Evolutionary conservation across 129 eudicot genomes (phyloP), one percentile per base, ranked within the genome.

Genomic region (Pseudognaphalium luteoalbum): DNA sequence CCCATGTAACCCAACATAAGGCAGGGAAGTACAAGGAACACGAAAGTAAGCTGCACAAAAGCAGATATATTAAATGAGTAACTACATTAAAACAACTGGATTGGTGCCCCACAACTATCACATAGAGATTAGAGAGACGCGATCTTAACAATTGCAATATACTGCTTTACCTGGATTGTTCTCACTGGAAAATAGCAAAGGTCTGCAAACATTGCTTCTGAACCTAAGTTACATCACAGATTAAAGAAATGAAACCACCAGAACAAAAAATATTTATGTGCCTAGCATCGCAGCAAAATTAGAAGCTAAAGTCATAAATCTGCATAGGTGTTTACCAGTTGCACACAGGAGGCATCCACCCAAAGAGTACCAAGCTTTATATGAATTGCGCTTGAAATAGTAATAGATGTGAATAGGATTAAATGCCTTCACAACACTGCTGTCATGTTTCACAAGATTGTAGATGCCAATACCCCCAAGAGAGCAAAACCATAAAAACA

Each of bases 131-230:
- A 69, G 25, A 57, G 75, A 47, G 61, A 41, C 64, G 37, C 32
- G 54, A 28, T 76, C 47, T 58, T 22, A 54, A 35, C 9, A 66
- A 1, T 76, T 76, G 68, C 68, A 67, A 54, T 12, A 68, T 52
- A 54, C 65, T 60, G 62, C 76, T 72, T 79, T 81, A 93, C 98
- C 95, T 93, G 98, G 70, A 94, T 85, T 68, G 96, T 91, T 88
- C 96, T 81, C 77, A 94, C 97, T 20, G 98, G 90, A 83, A 94
- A 94, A 86, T 94, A 89, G 76, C 97, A 91, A 73, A 94, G 97
- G 84, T 94, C 98, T 62, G 97, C 98, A 84, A 94, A 94, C 97
- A 94, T 94, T 41, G 98, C 98, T 84, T 94, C 98, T 66, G 98
- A 88, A 81, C 98, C 98, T 94, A 91, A 67, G 81, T 72, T 58